A percentile compares a stretch with the other conserved stretches of the same genome.
phyloP scores from a whole-genome alignment of 2,329 filamentous ascomycete genomes.

The Hypoxylon sp. region DNA sequence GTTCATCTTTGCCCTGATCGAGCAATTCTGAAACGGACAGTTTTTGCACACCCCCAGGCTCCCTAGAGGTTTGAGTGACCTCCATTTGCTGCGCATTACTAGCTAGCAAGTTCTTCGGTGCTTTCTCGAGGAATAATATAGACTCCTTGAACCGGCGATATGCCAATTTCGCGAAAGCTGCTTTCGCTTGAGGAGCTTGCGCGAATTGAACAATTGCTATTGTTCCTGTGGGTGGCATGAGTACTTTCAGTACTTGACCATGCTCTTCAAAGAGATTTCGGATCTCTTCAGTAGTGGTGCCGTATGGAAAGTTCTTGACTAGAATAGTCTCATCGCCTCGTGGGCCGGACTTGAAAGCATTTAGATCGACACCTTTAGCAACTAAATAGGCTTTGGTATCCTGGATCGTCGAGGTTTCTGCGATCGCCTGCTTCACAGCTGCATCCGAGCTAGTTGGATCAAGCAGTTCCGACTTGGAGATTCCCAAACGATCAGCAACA shows the following conservation, averaged over 20 bases:
- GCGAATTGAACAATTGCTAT: slow-evolving; percentile 94
- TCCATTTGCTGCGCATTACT: slow-evolving; percentile 47
- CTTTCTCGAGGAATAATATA: slow-evolving; percentile 93
- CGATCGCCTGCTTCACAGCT: slow-evolving; percentile 95
- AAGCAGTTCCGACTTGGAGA: slow-evolving; percentile 90
- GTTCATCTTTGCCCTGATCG: slow-evolving; percentile 61
- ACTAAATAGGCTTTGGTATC: slow-evolving; percentile 94
- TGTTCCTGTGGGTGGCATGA: slow-evolving; percentile 93
- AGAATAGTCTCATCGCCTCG: slow-evolving; percentile 89
- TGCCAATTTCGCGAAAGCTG: slow-evolving; percentile 85
- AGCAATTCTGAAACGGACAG: slow-evolving; percentile 76
- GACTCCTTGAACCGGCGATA: slow-evolving; percentile 93
- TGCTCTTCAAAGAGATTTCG: slow-evolving; percentile 86
- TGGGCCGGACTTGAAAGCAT: slow-evolving; percentile 87
- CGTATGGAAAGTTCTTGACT: slow-evolving; percentile 94
- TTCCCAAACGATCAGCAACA: slow-evolving; percentile 84
- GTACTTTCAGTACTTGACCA: slow-evolving; percentile 80
- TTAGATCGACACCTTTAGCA: slow-evolving; percentile 88
- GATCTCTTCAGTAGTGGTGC: slow-evolving; percentile 82
- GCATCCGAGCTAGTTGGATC: slow-evolving; percentile 97
- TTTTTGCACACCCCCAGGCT: slow-evolving; percentile 65
- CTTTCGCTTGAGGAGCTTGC: slow-evolving; percentile 80
- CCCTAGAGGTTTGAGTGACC: slow-evolving; percentile 43
- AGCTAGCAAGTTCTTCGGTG: slow-evolving; percentile 82
- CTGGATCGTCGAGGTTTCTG: slow-evolving; percentile 95